Percentiles rank a stretch among this genome's conserved stretches.
Evolutionary conservation across 352 stramenopile genomes (phyloP).

Genomic region (Saprolegnia diclina): DNA sequence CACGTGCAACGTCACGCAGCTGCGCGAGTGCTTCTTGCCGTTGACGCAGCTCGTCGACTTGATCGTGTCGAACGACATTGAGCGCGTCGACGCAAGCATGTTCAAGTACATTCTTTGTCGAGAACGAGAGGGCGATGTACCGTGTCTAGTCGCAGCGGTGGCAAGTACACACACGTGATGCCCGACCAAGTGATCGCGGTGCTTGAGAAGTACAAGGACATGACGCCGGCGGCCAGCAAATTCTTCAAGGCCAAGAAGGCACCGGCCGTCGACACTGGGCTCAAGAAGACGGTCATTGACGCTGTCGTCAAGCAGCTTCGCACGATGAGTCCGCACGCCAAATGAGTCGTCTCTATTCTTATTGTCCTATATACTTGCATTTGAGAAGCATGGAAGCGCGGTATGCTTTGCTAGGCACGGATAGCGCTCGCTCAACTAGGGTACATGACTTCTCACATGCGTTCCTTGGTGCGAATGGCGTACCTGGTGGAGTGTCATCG

Average conservation of each 20-base stretch:
- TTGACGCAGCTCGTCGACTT: constrained; percentile 62
- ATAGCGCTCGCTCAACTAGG: no score
- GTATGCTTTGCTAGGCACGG: no score
- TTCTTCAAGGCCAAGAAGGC: constrained; percentile 28
- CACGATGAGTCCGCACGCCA: constrained; percentile 28
- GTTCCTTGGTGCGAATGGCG: no score
- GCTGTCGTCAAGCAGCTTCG: constrained; percentile 45
- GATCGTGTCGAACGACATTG: constrained; percentile 47
- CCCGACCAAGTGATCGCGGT: constrained; percentile 58
- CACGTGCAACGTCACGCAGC: constrained; percentile 49
- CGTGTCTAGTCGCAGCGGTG: constrained; percentile 15
- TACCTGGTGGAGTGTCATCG: constrained; percentile 8
- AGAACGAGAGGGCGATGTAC: neutral
- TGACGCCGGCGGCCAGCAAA: constrained; percentile 41
- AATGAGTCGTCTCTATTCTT: neutral
- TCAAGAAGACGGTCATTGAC: constrained; percentile 48
- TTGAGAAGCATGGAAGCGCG: no score
- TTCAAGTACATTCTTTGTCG: neutral
- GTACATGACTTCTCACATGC: no score
- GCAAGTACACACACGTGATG: constrained; percentile 64
- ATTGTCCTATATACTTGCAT: no score
- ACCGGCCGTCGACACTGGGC: constrained; percentile 27
- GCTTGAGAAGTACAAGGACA: constrained; percentile 67
- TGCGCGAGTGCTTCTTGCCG: constrained; percentile 59
- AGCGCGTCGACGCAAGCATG: constrained; percentile 4